These are phyloP conservation scores for Volvariella volvacea DNA, from an alignment of 1,284 basidiomycete species.

Conservation along the genomic window DNA sequence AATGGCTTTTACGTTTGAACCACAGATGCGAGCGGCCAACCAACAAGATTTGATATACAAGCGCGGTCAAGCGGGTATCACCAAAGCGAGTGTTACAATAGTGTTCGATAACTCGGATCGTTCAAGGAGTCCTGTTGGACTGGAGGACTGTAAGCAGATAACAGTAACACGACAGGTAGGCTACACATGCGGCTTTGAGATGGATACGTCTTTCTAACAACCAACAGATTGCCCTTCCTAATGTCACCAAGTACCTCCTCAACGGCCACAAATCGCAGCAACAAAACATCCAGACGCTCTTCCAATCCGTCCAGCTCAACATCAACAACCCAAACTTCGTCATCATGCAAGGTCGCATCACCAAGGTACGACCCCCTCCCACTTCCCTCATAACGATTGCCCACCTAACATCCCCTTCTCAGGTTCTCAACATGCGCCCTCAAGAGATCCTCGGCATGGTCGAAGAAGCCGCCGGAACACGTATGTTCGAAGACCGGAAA, in stretches of 20 bases:
- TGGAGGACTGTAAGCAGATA: conserved; percentile 82
- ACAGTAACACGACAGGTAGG: conserved; percentile 94
- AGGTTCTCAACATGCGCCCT: conserved; percentile 98
- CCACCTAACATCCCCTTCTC: conserved; percentile 10
- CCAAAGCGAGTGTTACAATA: conserved; percentile 97
- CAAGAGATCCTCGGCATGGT: conserved; percentile 98
- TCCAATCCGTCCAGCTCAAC: conserved; percentile 97
- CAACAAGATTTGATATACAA: conserved; percentile 98
- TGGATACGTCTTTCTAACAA: conserved; percentile 5
- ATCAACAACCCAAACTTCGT: conserved; percentile 99
- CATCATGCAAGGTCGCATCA: conserved; percentile 98
- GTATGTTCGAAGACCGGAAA: conserved; percentile 99
- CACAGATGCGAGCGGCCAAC: conserved; percentile 90
- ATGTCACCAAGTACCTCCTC: conserved; percentile 93
- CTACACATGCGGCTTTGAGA: no score
- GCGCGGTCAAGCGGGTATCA: conserved; percentile 95
- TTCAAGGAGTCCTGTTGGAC: conserved; percentile 80
- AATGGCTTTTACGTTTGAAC: conserved; percentile 8
- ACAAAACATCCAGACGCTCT: conserved; percentile 85
- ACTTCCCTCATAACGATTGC: conserved; percentile 1
- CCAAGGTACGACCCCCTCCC: conserved; percentile 53
- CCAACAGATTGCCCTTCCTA: conserved; percentile 92
- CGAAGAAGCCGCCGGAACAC: conserved; percentile 96
- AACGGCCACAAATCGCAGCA: conserved; percentile 96
- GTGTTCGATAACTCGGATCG: conserved; percentile 99